Conservation (phyloP, 1,139 yeast genomes). For the Geotrichum europaeum region DNA sequence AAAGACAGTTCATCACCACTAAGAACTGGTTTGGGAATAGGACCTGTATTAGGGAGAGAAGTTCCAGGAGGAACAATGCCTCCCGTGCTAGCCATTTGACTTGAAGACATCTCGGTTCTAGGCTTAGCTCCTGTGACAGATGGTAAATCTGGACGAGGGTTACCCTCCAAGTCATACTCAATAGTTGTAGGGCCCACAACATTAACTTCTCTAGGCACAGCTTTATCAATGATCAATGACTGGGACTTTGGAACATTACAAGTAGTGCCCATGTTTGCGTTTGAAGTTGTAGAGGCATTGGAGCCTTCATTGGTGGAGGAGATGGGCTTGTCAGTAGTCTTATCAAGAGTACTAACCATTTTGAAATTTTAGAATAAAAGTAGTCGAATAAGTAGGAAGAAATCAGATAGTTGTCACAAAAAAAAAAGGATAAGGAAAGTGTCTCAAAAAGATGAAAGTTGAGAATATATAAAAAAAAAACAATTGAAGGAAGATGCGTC, state of each 20-base stretch:
- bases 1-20: neutral
- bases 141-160: neutral
- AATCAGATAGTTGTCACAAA: neutral
- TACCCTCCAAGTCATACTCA: constrained; percentile 10
- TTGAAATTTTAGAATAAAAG: neutral
- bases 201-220: constrained; percentile 10
- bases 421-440: neutral
- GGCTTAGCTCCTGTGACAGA: neutral
- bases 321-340: neutral
- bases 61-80: neutral
- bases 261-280: neutral
- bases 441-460: too few relatives aligned
- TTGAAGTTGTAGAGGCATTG: neutral
- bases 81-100: neutral
- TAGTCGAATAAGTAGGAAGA: neutral
- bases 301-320: too few relatives aligned
- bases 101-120: neutral
- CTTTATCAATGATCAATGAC: constrained; percentile 15
- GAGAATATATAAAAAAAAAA: too few relatives aligned
- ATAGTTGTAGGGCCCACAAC: constrained; percentile 14
- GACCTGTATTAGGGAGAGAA: neutral
- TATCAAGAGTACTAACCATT: neutral
- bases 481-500: neutral
- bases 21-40: neutral
- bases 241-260: neutral